These are phyloP conservation scores for Symbiodinium natans DNA, from an alignment of 73 alveolate genomes.

Conservation along the genomic window DNA sequence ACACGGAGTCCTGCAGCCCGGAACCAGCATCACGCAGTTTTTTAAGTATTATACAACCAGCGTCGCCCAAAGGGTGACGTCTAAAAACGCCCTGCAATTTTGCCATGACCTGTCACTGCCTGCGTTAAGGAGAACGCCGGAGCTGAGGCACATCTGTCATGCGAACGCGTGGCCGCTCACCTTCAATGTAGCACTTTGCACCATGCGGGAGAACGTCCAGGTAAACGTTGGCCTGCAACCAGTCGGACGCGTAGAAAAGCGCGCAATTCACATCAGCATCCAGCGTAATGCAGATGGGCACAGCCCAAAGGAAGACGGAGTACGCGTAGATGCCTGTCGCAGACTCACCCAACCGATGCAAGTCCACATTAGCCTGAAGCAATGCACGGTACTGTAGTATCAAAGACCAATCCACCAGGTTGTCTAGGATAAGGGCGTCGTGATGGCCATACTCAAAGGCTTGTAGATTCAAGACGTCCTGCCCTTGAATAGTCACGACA, in stretches of 20 bases:
- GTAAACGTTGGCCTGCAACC: constrained; percentile 25
- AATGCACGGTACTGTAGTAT: background rate
- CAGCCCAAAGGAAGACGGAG: constrained; percentile 26
- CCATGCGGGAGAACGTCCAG: background rate
- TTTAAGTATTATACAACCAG: background rate
- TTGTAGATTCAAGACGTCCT: background rate
- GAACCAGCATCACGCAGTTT: background rate
- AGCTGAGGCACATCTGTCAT: no score
- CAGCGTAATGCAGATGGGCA: constrained; percentile 17
- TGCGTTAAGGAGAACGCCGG: no score
- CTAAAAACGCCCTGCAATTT: no score
- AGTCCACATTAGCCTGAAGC: background rate
- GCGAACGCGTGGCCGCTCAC: constrained; percentile 14
- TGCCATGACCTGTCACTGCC: no score
- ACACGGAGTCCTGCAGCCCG: no score
- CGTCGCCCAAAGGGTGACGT: background rate
- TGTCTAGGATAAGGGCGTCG: constrained; percentile 2
- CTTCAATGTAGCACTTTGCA: constrained; percentile 5
- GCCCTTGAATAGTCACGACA: constrained; percentile 16
- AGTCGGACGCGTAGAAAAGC: background rate
- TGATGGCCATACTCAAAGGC: constrained; percentile 15
- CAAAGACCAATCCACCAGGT: background rate
- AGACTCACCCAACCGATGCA: background rate
- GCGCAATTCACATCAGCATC: constrained; percentile 12
- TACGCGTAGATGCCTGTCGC: constrained; percentile 30